Evolutionary conservation across 2,329 filamentous ascomycete genomes (phyloP).

Genomic region (Aspergillus bombycis): DNA sequence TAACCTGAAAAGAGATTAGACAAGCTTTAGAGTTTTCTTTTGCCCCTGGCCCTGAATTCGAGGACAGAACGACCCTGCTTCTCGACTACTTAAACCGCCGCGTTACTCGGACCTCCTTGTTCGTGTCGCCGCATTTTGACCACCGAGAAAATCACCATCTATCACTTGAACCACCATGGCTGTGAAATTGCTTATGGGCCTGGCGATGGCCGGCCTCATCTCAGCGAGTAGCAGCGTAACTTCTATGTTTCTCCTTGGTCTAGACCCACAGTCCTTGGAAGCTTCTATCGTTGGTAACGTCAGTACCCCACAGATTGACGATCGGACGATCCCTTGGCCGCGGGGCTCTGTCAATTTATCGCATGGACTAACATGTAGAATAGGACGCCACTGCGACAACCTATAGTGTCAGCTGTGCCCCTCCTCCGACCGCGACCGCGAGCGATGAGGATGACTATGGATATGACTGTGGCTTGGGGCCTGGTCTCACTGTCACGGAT

Average conservation of each 20-base stretch:
- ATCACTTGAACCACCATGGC: conserved; percentile 11
- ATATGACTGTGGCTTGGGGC: conserved; percentile 31
- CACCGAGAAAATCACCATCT: background rate
- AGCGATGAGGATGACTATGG: conserved; percentile 9
- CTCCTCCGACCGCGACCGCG: conserved; percentile 7
- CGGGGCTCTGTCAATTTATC: background rate
- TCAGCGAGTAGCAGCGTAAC: conserved; percentile 25
- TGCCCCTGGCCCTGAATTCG: background rate
- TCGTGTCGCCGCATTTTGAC: background rate
- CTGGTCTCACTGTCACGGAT: conserved; percentile 26
- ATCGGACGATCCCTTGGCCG: background rate
- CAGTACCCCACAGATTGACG: background rate
- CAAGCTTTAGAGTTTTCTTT: background rate
- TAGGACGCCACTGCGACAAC: conserved; percentile 31
- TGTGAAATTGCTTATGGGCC: conserved; percentile 17
- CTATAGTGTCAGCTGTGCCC: conserved; percentile 31
- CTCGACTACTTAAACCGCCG: background rate
- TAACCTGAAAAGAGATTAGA: background rate
- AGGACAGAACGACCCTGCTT: background rate
- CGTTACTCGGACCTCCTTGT: background rate
- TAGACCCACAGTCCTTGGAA: conserved; percentile 27
- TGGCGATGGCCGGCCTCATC: conserved; percentile 23
- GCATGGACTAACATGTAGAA: background rate
- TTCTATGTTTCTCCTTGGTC: conserved; percentile 29
- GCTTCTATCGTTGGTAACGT: conserved; percentile 31